Percentiles rank a stretch among this genome's conserved stretches.
These are phyloP conservation scores for Lobosporangium transversale DNA, from an alignment of 192 early-diverging fungal species.

Conservation along the genomic window DNA sequence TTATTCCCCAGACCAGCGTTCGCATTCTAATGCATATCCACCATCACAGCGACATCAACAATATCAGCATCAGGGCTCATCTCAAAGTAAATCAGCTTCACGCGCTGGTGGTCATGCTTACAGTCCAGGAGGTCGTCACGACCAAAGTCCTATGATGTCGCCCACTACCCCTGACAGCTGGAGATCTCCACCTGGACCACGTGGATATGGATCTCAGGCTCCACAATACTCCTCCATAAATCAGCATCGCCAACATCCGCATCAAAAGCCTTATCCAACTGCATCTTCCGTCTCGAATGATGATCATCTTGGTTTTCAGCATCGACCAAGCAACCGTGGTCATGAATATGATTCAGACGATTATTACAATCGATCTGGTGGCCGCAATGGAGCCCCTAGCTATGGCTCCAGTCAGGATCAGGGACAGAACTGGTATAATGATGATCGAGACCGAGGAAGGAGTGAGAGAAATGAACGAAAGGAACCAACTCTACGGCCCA, in stretches of 20 bases:
- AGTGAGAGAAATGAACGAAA: slow-evolving; percentile 37
- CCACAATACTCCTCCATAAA: slow-evolving; percentile 12
- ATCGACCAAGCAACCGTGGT: slow-evolving; percentile 8
- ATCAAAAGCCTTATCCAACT: slow-evolving; percentile 2
- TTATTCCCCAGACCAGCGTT: slow-evolving; percentile 9
- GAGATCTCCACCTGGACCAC: slow-evolving; percentile 45
- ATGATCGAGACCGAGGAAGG: slow-evolving; percentile 15
- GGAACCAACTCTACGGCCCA: slow-evolving; percentile 10
- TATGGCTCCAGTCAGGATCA: slow-evolving; percentile 14
- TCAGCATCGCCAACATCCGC: slow-evolving; percentile 16
- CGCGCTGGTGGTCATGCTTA: slow-evolving; percentile 23
- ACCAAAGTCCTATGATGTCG: slow-evolving; percentile 51
- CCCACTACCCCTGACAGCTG: slow-evolving; percentile 38
- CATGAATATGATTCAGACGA: slow-evolving; percentile 47
- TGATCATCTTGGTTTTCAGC: slow-evolving; percentile 13
- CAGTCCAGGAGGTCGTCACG: slow-evolving; percentile 9
- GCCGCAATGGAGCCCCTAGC: background rate
- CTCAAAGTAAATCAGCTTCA: slow-evolving; percentile 11
- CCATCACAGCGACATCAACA: slow-evolving; percentile 18
- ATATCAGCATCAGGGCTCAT: background rate
- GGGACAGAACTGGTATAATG: slow-evolving; percentile 3
- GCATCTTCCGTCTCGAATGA: slow-evolving; percentile 32
- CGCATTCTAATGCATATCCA: slow-evolving; percentile 2
- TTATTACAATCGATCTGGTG: slow-evolving; percentile 32
- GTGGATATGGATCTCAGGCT: slow-evolving; percentile 21